Evolutionary conservation across 2,329 filamentous ascomycete species (phyloP), one percentile per base, ranked within the genome.

Genomic region (Chaetomium sp.): DNA sequence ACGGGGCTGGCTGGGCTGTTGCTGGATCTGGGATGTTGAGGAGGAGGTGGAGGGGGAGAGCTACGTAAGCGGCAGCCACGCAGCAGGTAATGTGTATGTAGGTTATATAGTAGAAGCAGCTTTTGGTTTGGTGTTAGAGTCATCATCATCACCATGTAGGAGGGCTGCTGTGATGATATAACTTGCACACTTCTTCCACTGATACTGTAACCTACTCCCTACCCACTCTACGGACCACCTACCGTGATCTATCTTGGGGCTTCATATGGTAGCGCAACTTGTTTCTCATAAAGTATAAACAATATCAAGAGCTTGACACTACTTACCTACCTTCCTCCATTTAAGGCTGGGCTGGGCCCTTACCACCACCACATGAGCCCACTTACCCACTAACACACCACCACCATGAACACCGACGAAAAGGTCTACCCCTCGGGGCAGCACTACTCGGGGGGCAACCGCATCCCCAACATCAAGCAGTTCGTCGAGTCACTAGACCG

Each of bases 401-500:
- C 21, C 50, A 49, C 42, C 51, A 81, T 81, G 78, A 74, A 79
- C 64, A 64, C 73, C 54, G 66, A 81, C 31, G 76, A 82, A 42
- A 76, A 78, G 56, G 71, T 76, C 2, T 74, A 78, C 69, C 82
- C 83, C 38, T 73, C 78, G 68, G 82, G 80, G 23, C 87, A 90
- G 72, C 90, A 93, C 75, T 97, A 96, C 81, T 94, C 91, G 33
- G 92, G 89, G 59, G 78, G 78, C 65, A 96, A 97, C 76, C 90
- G 91, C 27, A 87, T 98, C 60, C 94, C 94, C 7, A 97, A 92
- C 63, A 90, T 97, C 70, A 88, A 90, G 74, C 86, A 94, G 75
- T 96, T 97, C 70, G 84, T 97, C 70, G 85, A 91, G 60, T 85
- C 85, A 68, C 83, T 97, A 42, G 93, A 97, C 76, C 81, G 78